Conservation (phyloP, 768 basidiomycete genomes). For the Tricholoma matsutake region DNA sequence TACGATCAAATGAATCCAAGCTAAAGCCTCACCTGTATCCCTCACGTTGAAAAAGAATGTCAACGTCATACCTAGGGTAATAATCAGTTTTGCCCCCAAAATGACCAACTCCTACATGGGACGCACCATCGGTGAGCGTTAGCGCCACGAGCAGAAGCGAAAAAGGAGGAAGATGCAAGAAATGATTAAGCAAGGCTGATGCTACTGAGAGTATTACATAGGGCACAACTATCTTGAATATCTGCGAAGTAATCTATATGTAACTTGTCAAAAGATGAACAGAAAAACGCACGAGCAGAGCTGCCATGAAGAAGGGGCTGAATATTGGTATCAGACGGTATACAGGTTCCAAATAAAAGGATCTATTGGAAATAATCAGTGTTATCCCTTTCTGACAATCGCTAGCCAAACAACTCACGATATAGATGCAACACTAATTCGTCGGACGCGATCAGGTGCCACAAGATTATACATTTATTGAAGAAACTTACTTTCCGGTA, state of each 20-base stretch:
- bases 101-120: slow-evolving; percentile 7
- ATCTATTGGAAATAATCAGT: slow-evolving; percentile 32
- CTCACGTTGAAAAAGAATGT: slow-evolving; percentile 82
- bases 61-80: slow-evolving; percentile 66
- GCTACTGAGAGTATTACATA: slow-evolving; percentile 72
- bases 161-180: slow-evolving; percentile 70
- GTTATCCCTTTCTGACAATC: not conserved
- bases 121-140: slow-evolving; percentile 65
- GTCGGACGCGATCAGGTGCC: slow-evolving; percentile 4
- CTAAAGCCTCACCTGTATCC: slow-evolving; percentile 55
- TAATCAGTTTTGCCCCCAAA: not conserved
- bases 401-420: slow-evolving; percentile 46
- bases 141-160: slow-evolving; percentile 77
- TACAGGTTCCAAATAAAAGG: slow-evolving; percentile 86
- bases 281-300: slow-evolving; percentile 50
- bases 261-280: not conserved
- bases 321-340: slow-evolving; percentile 86
- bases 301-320: slow-evolving; percentile 80
- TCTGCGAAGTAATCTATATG: slow-evolving; percentile 31
- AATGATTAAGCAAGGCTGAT: slow-evolving; percentile 67
- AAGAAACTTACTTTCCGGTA: slow-evolving; percentile 65
- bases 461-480: not conserved
- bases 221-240: slow-evolving; percentile 81
- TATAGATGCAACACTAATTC: slow-evolving; percentile 71
- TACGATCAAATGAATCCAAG: slow-evolving; percentile 7